A percentile compares a stretch with the other conserved stretches of the same genome.
phyloP scores from a whole-genome alignment of 2,329 filamentous ascomycete species.

The Leptographium flavum region DNA sequence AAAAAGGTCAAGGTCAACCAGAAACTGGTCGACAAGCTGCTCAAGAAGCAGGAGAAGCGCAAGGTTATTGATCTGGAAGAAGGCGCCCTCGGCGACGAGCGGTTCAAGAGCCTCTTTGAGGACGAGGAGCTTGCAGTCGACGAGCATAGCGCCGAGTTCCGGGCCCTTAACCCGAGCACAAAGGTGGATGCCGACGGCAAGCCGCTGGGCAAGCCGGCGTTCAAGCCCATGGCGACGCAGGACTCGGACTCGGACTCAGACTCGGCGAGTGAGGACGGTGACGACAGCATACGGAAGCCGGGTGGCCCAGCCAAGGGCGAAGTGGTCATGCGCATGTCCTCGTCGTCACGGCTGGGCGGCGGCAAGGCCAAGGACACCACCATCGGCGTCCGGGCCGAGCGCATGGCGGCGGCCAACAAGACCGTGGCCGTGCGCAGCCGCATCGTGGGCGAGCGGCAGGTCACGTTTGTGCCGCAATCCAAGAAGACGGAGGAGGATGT shows the following conservation, averaged over 20 bases:
- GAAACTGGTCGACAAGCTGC: constrained; percentile 59
- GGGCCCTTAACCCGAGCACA: constrained; percentile 78
- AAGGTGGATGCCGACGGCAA: constrained; percentile 27
- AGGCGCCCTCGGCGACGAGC: constrained; percentile 65
- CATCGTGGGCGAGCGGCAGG: constrained; percentile 47
- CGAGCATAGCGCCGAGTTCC: constrained; percentile 77
- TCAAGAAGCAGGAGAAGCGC: constrained; percentile 48
- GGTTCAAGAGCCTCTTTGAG: constrained; percentile 81
- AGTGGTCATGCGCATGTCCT: constrained; percentile 53
- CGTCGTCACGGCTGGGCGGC: constrained; percentile 47
- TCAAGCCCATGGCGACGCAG: constrained; percentile 20
- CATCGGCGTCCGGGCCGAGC: constrained; percentile 41
- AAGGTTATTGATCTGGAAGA: constrained; percentile 42
- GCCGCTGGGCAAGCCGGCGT: constrained; percentile 32
- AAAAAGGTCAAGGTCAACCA: constrained; percentile 98
- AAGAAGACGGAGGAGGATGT: constrained; percentile 25
- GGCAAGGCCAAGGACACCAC: constrained; percentile 40
- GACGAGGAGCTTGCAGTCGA: constrained; percentile 89
- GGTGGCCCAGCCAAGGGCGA: constrained; percentile 11
- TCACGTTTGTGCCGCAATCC: constrained; percentile 57
- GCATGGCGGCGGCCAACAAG: constrained; percentile 24
- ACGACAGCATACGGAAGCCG: constrained; percentile 17
- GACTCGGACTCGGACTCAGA: constrained; percentile 13
- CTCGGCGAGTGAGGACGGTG: constrained; percentile 26
- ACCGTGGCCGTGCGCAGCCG: constrained; percentile 24